Evolutionary conservation across 805 yeast genomes (phyloP), one percentile per base, ranked within the genome.

Genomic region (Tetrapisispora nanseiensis): DNA sequence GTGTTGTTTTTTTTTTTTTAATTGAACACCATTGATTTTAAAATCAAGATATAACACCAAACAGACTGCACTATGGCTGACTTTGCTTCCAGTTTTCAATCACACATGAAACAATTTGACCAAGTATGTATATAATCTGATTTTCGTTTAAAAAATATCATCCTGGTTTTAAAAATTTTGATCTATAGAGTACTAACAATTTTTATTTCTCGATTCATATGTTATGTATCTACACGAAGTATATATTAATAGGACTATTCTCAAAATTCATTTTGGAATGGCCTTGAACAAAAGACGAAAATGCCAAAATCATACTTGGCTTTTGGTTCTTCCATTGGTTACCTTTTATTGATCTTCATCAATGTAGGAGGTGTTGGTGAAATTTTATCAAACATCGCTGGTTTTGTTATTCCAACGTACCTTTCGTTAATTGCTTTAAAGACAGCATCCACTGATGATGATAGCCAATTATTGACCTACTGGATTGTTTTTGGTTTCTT

Each of bases 401-500:
- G 97, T 1, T 85, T 92, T 52, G 86, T 76, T 32, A 62, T 87
- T 47, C 98, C 99, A 36, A 90, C 92, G 41, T 90, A 89, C 70
- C 78, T 74, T 59, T 90, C 97, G 8, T 70, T 92, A 47, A 62
- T 76, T 48, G 97, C 98, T 19, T 71, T 92, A 51, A 83, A 79
- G 63, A 82, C 95, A 19, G 50, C 76, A 9, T 58, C 74, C 15
- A 66, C 78, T 33, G 66, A 68, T 33, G 97, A 90, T 63, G 99
- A 92, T 66, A 79, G 92, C 37, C 81, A 82, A 62, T 76, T 85
- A 61, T 75, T 92, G 59, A 85, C 97, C 12, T 92, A 92, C 72
- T 92, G 98, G 98, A 96, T 92, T 45, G 95, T 92, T n/a, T 92
- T 85, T 61, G 95, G 96, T 13, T 79, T 80, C 55, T 76, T 92